These are phyloP conservation scores for Paecilomyces fulvus DNA, from an alignment of 2,329 filamentous ascomycete species.

Conservation along the genomic window DNA sequence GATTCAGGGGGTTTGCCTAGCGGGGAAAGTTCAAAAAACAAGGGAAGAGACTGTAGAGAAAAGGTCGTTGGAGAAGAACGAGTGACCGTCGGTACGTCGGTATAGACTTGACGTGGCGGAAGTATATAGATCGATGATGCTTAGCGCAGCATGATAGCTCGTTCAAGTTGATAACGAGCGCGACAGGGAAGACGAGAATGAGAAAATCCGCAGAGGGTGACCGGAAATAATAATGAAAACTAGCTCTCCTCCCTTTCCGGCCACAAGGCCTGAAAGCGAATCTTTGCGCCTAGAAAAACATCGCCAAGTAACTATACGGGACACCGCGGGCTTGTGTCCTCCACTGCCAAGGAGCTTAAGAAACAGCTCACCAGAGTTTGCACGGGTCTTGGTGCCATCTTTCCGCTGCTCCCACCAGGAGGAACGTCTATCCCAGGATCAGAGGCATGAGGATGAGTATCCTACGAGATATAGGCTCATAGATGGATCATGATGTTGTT, in stretches of 20 bases:
- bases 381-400: background rate
- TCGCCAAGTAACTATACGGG: constrained; percentile 1
- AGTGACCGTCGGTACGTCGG: background rate
- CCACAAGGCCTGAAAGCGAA: background rate
- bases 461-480: background rate
- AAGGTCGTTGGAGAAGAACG: background rate
- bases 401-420: background rate
- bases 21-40: background rate
- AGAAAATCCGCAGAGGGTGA: background rate
- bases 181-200: too few relatives aligned
- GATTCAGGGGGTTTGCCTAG: background rate
- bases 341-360: background rate
- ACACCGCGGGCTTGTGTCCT: background rate
- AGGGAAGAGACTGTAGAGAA: background rate
- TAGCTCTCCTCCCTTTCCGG: background rate
- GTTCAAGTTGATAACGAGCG: background rate
- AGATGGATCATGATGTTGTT: background rate
- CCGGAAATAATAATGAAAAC: background rate
- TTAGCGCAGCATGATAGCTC: background rate
- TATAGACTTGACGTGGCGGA: background rate
- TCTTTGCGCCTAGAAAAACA: background rate
- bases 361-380: background rate
- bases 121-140: background rate
- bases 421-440: background rate
- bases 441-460: background rate